These are phyloP conservation scores for Hyphopichia homilentoma DNA, from an alignment of 805 yeast genomes.

Conservation along the genomic window DNA sequence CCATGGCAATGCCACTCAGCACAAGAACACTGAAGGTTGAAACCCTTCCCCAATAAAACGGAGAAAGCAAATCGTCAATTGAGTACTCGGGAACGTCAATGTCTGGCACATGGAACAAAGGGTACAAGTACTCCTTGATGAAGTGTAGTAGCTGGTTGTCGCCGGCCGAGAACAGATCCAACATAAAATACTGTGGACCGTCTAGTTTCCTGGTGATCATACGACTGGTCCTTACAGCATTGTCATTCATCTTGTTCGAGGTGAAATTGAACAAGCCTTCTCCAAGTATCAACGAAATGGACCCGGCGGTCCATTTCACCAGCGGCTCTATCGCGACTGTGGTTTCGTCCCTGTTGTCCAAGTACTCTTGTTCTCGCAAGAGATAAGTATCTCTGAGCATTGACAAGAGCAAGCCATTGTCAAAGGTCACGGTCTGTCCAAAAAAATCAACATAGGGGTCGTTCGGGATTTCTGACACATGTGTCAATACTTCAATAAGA, in stretches of 20 bases:
- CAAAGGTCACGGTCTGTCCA: slow-evolving; percentile 1
- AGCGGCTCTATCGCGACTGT: slow-evolving; percentile 19
- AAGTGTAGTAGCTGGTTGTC: slow-evolving; percentile 3
- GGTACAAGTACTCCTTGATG: slow-evolving; percentile 6
- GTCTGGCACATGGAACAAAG: slow-evolving; percentile 14
- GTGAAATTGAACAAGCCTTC: slow-evolving; percentile 10
- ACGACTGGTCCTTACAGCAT: not conserved
- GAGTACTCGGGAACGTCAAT: slow-evolving; percentile 7
- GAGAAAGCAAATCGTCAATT: slow-evolving; percentile 6
- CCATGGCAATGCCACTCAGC: not conserved
- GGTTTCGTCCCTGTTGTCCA: slow-evolving; percentile 8
- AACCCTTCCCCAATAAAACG: slow-evolving; percentile 5
- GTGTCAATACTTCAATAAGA: slow-evolving; percentile 5
- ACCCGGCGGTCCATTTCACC: slow-evolving; percentile 6
- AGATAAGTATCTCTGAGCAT: slow-evolving; percentile 14
- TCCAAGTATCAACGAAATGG: slow-evolving; percentile 5
- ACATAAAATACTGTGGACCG: not conserved
- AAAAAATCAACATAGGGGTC: slow-evolving; percentile 1
- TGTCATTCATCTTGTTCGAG: not conserved
- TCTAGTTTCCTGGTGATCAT: not conserved
- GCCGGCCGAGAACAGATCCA: not conserved
- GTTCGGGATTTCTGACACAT: slow-evolving; percentile 2
- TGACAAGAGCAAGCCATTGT: slow-evolving; percentile 4
- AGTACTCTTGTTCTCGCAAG: slow-evolving; percentile 16
- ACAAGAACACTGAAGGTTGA: slow-evolving; percentile 11